Evolutionary conservation across 345 rosid genomes (phyloP), one percentile per base, ranked within the genome.

Genomic region (Gossypium rotundifolium): DNA sequence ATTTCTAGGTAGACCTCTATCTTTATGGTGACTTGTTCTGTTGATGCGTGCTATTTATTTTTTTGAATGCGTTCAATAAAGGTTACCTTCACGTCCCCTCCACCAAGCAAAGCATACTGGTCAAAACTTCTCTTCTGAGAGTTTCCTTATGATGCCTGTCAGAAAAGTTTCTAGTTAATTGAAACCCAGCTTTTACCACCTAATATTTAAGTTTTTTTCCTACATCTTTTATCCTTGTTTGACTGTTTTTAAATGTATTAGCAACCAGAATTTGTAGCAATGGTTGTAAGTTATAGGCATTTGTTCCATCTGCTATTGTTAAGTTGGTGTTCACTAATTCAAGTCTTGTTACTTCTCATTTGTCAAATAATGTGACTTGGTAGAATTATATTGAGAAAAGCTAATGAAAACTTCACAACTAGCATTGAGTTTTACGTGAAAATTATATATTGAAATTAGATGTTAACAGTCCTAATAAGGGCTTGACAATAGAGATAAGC

Each of bases 1-100:
- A 81, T 89, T 77, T 82, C 96, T 77, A 89, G 97, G 99, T 93
- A 75, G 68, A 65, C 23, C 62, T 67, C 64, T 61, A 70, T 57
- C 59, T 45, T 49, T 68, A 25, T 49, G 58, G 42, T 48, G 42
- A 68, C 42, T 68, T 68, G 42, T 68, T 25, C 58, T 49, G 58
- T 25, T 48, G 72, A 48, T 49, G 2, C 10, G 42, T 11, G 29
- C 58, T 44, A 65, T 65, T 65, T 42, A 18, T 65, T 40, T 29
- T 38, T 38, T 8, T 65, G 70, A n/a, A 23, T 65, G 46, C 40
- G 17, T 11, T 64, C 29, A 65, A n/a, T 44, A 65, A 65, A 65
- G 16, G 70, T 65, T 65, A 33, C 12, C 70, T 65, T 65, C 12
- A 22, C 16, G 17, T 44, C 9, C 51, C 51, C 68, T 44, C 14